phyloP scores from a whole-genome alignment of 768 basidiomycete genomes.

The Phlebiopsis gigantea region DNA sequence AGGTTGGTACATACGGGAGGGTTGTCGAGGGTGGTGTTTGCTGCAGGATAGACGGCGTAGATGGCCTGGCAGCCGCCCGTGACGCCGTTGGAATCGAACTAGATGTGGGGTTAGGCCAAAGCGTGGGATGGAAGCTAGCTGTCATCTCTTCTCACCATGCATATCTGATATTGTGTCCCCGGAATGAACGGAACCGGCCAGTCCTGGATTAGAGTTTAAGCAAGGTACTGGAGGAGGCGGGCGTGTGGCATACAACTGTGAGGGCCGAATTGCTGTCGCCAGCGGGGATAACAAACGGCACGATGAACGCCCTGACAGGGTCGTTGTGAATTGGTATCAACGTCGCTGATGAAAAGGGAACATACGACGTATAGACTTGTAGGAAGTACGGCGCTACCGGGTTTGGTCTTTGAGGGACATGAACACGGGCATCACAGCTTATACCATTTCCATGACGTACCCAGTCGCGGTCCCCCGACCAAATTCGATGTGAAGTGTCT shows the following conservation, averaged over 20 bases:
- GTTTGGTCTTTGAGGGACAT: constrained; percentile 37
- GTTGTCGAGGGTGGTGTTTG: constrained; percentile 24
- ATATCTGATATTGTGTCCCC: constrained; percentile 62
- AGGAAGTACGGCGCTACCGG: constrained; percentile 53
- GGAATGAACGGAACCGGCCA: constrained; percentile 56
- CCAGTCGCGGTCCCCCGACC: constrained; percentile 21
- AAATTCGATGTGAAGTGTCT: constrained; percentile 28
- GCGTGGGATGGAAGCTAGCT: neutral
- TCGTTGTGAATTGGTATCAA: neutral
- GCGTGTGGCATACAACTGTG: constrained; percentile 36
- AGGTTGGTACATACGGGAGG: constrained; percentile 46
- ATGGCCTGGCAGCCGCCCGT: constrained; percentile 58
- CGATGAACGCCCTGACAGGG: constrained; percentile 36
- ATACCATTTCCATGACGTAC: constrained; percentile 13
- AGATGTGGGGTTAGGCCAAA: neutral
- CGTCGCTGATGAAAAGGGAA: constrained; percentile 3
- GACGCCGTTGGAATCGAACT: constrained; percentile 54
- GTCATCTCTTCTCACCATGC: constrained; percentile 43
- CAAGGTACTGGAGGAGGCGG: neutral
- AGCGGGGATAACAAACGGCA: constrained; percentile 47
- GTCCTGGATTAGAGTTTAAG: constrained; percentile 32
- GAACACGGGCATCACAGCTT: neutral
- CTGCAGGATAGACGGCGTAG: constrained; percentile 48
- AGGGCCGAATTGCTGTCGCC: constrained; percentile 31
- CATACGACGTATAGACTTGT: constrained; percentile 59